These are phyloP conservation scores for Dothistroma septosporum DNA, from an alignment of 2,329 filamentous ascomycete genomes.

Conservation along the genomic window DNA sequence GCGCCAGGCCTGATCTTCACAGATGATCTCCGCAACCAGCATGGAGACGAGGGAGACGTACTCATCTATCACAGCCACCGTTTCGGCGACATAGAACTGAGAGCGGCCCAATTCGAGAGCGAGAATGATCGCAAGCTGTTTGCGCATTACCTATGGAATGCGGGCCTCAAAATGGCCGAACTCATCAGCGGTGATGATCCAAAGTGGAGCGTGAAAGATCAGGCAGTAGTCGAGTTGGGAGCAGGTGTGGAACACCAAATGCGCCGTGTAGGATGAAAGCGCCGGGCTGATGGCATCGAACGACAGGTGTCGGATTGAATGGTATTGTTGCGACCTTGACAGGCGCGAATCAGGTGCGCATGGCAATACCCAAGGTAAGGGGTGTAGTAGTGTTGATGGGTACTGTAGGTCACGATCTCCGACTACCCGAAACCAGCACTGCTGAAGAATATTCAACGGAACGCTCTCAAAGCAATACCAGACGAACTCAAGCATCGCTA, in stretches of 20 bases:
- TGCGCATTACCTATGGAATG: conserved; percentile 71
- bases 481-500: conserved; percentile 36
- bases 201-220: conserved; percentile 49
- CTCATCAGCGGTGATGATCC: conserved; percentile 35
- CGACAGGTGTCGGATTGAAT: conserved; percentile 43
- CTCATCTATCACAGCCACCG: conserved; percentile 52
- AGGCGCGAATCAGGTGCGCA: conserved; percentile 42
- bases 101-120: conserved; percentile 43
- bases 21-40: conserved; percentile 62
- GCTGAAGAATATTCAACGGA: conserved; percentile 55
- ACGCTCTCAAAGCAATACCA: conserved; percentile 53
- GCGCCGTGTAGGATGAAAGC: conserved; percentile 20
- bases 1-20: conserved; percentile 63
- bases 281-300: conserved; percentile 18
- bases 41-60: conserved; percentile 58
- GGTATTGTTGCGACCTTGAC: conserved; percentile 46
- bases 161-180: conserved; percentile 47
- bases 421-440: conserved; percentile 65
- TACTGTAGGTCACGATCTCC: conserved; percentile 52
- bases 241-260: conserved; percentile 53
- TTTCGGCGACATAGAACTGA: conserved; percentile 39
- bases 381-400: not conserved
- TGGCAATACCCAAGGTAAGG: not conserved
- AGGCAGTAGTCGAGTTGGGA: conserved; percentile 61
- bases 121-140: conserved; percentile 59